Evolutionary conservation across 495 filamentous ascomycete genomes (phyloP).

Genomic region (Penicillium goetzii): DNA sequence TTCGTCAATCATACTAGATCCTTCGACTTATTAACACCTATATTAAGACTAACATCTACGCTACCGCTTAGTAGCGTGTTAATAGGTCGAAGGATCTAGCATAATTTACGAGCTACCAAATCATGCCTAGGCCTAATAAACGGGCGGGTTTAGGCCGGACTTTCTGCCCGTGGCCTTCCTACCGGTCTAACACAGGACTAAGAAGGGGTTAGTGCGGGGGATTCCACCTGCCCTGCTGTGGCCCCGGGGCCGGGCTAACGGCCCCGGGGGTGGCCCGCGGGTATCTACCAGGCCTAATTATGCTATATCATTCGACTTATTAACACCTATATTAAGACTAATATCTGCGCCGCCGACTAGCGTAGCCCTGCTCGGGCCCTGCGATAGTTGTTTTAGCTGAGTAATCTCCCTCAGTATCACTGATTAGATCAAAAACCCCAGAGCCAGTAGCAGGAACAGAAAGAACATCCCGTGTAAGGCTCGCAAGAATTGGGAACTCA

Average conservation of each 20-base stretch:
- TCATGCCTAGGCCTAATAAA: background rate
- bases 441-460: too few species aligned
- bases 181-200: background rate
- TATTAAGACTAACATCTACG: background rate
- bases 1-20: background rate
- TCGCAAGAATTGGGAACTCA: too few species aligned
- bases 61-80: background rate
- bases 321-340: background rate
- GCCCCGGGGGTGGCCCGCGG: too few species aligned
- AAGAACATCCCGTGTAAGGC: too few species aligned
- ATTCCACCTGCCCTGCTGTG: background rate
- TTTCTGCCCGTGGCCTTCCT: background rate
- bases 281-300: background rate
- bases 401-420: too few species aligned
- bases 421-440: too few species aligned
- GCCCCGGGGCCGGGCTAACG: background rate
- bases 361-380: too few species aligned
- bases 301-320: background rate
- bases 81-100: background rate
- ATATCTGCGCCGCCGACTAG: background rate
- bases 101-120: too few species aligned
- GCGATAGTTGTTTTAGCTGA: too few species aligned
- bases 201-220: background rate
- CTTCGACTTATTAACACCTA: background rate
- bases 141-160: too few species aligned